Evolutionary conservation across 106 monocot species (phyloP).

Genomic region (Dioscorea zingiberensis): DNA sequence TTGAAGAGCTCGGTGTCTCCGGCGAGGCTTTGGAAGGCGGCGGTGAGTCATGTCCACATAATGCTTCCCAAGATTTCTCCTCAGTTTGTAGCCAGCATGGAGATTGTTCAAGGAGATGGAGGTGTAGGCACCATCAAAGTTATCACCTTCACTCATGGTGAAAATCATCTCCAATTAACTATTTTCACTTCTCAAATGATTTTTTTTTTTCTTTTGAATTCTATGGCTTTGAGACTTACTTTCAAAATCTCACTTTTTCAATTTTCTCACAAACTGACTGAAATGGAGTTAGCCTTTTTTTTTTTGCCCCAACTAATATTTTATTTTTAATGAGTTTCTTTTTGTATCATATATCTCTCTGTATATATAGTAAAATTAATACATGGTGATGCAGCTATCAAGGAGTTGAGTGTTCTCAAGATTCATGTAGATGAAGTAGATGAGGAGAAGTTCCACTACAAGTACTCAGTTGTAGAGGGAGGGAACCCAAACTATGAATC

Average conservation of each 20-base stretch:
- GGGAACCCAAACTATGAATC: constrained; percentile 1
- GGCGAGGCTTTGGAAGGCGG: constrained; percentile 18
- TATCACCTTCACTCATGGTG: constrained; percentile 6
- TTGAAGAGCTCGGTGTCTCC: neutral
- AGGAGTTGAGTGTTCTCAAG: neutral
- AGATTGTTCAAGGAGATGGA: constrained; percentile 17
- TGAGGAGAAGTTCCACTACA: constrained; percentile 1
- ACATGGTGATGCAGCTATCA: constrained; percentile 2
- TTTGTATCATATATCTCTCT: too few relatives aligned
- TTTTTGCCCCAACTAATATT: too few relatives aligned
- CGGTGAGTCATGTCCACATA: constrained; percentile 2
- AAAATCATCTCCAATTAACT: neutral
- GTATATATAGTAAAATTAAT: too few relatives aligned
- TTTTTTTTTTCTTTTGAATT: neutral
- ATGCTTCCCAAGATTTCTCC: constrained; percentile 10
- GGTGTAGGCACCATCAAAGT: constrained; percentile 12
- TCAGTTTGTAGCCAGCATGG: constrained; percentile 2
- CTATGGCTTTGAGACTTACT: too few relatives aligned
- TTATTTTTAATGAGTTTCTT: too few relatives aligned
- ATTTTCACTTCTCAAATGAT: too few relatives aligned
- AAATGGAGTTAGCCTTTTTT: too few relatives aligned
- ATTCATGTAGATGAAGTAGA: neutral
- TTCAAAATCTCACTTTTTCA: too few relatives aligned
- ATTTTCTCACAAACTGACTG: too few relatives aligned
- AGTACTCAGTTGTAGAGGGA: constrained; percentile 2